Conservation (phyloP, 352 stramenopile genomes). For the Phytophthora capsici region DNA sequence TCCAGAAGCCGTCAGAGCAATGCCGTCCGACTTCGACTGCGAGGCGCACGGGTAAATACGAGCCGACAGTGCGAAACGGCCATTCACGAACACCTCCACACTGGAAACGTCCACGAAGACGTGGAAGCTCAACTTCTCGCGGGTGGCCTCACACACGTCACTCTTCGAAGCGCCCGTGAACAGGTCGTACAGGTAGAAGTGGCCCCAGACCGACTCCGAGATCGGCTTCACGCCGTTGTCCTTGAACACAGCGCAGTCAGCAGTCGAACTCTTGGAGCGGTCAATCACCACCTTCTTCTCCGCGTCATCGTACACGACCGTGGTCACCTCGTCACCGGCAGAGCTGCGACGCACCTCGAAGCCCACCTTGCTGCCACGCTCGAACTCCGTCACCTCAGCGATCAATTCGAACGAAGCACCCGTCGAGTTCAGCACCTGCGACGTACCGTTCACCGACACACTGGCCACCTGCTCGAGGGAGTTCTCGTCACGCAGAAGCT, state of each 20-base stretch:
- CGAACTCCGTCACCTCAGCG: slow-evolving; percentile 50
- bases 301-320: slow-evolving; percentile 67
- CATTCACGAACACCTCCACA: slow-evolving; percentile 73
- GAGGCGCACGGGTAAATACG: slow-evolving; percentile 69
- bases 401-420: slow-evolving; percentile 63
- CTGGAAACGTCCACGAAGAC: slow-evolving; percentile 72
- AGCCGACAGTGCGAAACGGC: slow-evolving; percentile 65
- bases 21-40: slow-evolving; percentile 58
- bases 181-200: slow-evolving; percentile 71
- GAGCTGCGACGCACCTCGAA: slow-evolving; percentile 63
- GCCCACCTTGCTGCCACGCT: slow-evolving; percentile 54
- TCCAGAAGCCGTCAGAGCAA: slow-evolving; percentile 54
- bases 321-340: slow-evolving; percentile 55
- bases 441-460: slow-evolving; percentile 36
- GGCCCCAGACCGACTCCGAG: slow-evolving; percentile 42
- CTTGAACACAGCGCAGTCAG: slow-evolving; percentile 53
- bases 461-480: slow-evolving; percentile 35
- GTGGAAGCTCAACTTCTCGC: slow-evolving; percentile 62
- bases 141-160: slow-evolving; percentile 41
- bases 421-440: slow-evolving; percentile 48
- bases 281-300: slow-evolving; percentile 70
- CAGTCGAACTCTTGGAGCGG: slow-evolving; percentile 53
- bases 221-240: slow-evolving; percentile 40
- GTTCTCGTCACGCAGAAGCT: slow-evolving; percentile 55
- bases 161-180: slow-evolving; percentile 32